These are phyloP conservation scores for Cyberlindnera mycetangii DNA, from an alignment of 805 yeast species.

Conservation along the genomic window DNA sequence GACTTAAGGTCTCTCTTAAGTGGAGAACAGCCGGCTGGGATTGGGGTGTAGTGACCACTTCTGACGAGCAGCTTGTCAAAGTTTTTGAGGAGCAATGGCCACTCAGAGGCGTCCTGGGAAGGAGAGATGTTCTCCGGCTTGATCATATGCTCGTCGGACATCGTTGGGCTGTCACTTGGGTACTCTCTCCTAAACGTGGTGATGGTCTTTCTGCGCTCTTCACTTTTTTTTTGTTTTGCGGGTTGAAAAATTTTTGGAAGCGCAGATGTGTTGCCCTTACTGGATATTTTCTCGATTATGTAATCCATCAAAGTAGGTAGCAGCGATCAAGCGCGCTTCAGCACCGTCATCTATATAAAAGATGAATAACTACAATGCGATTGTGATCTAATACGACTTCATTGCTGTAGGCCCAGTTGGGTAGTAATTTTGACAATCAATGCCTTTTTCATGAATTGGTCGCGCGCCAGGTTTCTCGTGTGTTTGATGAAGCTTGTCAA, in stretches of 20 bases:
- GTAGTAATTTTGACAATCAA: constrained; percentile 40
- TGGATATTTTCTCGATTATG: neutral
- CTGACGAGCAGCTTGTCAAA: constrained; percentile 92
- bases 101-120: constrained; percentile 81
- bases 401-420: constrained; percentile 14
- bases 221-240: constrained; percentile 2
- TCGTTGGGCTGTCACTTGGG: constrained; percentile 20
- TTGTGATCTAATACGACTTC: neutral
- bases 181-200: neutral
- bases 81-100: constrained; percentile 94
- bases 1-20: constrained; percentile 89
- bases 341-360: neutral
- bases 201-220: constrained; percentile 11
- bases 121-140: constrained; percentile 84
- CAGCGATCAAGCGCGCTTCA: neutral
- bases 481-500: constrained; percentile 38
- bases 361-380: neutral
- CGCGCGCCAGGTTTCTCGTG: constrained; percentile 55
- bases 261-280: neutral
- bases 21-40: constrained; percentile 94
- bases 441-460: constrained; percentile 55
- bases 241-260: constrained; percentile 19
- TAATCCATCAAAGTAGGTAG: too few species aligned
- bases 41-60: constrained; percentile 96
- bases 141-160: constrained; percentile 73